Evolutionary conservation across 768 basidiomycete genomes (phyloP).

Genomic region (Leccinum arenicola): DNA sequence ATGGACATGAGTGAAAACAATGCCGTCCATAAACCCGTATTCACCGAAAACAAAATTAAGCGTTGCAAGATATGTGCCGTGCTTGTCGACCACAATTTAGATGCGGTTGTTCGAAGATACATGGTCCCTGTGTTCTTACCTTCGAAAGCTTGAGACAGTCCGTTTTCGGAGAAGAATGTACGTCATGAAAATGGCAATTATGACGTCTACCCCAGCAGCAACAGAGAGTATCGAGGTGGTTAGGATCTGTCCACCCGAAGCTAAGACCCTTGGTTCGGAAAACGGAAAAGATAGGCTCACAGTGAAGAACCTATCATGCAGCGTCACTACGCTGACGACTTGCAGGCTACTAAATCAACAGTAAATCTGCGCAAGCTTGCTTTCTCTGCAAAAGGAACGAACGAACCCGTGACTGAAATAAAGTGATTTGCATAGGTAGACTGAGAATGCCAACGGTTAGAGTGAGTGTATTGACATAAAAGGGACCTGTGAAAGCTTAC

Average conservation of each 20-base stretch:
- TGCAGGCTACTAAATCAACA: background rate
- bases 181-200: slow-evolving; percentile 2
- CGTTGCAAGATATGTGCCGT: slow-evolving; percentile 8
- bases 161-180: slow-evolving; percentile 6
- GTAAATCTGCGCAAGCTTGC: background rate
- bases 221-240: background rate
- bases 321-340: background rate
- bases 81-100: slow-evolving; percentile 1
- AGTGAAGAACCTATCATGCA: background rate
- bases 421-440: slow-evolving; percentile 3
- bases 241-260: background rate
- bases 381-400: background rate
- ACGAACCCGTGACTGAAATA: slow-evolving; percentile 5
- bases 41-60: slow-evolving; percentile 13
- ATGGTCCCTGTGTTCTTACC: background rate
- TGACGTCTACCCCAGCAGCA: slow-evolving; percentile 6
- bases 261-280: background rate
- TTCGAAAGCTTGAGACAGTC: background rate
- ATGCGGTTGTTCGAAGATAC: background rate
- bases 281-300: background rate
- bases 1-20: slow-evolving; percentile 42
- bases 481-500: background rate
- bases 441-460: slow-evolving; percentile 1
- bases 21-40: slow-evolving; percentile 46
- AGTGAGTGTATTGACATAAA: background rate